These are phyloP conservation scores for Jaapia argillacea DNA, from an alignment of 768 basidiomycete genomes.

Conservation along the genomic window DNA sequence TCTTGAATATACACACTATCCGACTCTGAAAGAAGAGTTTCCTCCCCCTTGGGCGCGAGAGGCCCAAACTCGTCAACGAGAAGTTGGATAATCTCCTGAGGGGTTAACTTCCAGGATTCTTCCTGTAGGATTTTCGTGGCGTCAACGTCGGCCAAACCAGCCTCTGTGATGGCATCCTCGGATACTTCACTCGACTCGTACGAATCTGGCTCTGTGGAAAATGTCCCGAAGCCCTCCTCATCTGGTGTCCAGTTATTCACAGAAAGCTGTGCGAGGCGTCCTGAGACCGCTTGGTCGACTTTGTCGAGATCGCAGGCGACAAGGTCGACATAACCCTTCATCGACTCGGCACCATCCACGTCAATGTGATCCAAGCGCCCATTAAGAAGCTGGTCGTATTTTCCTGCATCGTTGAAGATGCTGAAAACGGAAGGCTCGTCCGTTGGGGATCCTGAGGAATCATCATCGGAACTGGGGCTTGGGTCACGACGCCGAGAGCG, in stretches of 20 bases:
- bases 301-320: slow-evolving; percentile 29
- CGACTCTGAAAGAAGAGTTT: slow-evolving; percentile 41
- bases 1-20: slow-evolving; percentile 42
- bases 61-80: slow-evolving; percentile 50
- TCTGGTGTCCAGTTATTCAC: slow-evolving; percentile 23
- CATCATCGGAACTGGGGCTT: background rate
- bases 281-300: slow-evolving; percentile 23
- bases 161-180: background rate
- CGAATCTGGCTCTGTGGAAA: slow-evolving; percentile 17
- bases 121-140: slow-evolving; percentile 17
- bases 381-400: slow-evolving; percentile 25
- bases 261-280: slow-evolving; percentile 27
- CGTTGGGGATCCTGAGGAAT: slow-evolving; percentile 2
- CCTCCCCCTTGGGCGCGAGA: slow-evolving; percentile 32
- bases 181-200: slow-evolving; percentile 8
- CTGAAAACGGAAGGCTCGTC: slow-evolving; percentile 19
- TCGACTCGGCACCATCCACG: slow-evolving; percentile 12
- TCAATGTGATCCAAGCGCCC: background rate
- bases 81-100: slow-evolving; percentile 37
- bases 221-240: slow-evolving; percentile 11
- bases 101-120: slow-evolving; percentile 18
- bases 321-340: slow-evolving; percentile 30
- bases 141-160: background rate
- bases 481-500: no score
- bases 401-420: slow-evolving; percentile 29